A percentile compares a stretch with the other conserved stretches of the same genome.
Conservation (phyloP, 1,284 basidiomycete genomes). For the Chalciporus sp. region DNA sequence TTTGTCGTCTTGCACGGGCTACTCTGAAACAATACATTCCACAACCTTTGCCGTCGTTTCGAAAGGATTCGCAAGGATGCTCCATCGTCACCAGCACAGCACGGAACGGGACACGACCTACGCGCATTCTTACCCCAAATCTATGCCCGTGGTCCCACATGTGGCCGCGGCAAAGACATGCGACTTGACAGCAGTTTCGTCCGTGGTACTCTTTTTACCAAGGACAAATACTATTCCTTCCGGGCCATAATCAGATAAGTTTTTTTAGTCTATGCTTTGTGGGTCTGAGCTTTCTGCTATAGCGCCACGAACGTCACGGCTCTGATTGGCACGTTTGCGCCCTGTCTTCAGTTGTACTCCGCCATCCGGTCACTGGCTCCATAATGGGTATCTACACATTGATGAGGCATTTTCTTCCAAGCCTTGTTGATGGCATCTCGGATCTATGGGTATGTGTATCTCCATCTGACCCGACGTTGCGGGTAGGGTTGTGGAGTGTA, state of each 20-base stretch:
- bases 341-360: not conserved
- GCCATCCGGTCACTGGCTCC: not conserved
- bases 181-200: slow-evolving; percentile 8
- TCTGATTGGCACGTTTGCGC: not conserved
- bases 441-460: not conserved
- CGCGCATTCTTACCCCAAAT: not conserved
- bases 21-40: not conserved
- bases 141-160: slow-evolving; percentile 10
- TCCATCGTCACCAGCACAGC: not conserved
- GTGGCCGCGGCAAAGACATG: slow-evolving; percentile 17
- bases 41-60: not conserved
- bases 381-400: too few species aligned
- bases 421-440: too few species aligned
- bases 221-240: not conserved
- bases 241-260: too few species aligned
- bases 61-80: not conserved
- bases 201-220: slow-evolving; percentile 11
- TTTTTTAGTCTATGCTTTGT: too few species aligned
- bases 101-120: not conserved
- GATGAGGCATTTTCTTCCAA: too few species aligned
- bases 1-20: not conserved
- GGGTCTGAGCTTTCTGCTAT: not conserved
- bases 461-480: not conserved
- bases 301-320: slow-evolving; percentile 1
- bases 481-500: not conserved